These are phyloP conservation scores for Monosporozyma servazzii DNA, from an alignment of 805 yeast species.

Conservation along the genomic window DNA sequence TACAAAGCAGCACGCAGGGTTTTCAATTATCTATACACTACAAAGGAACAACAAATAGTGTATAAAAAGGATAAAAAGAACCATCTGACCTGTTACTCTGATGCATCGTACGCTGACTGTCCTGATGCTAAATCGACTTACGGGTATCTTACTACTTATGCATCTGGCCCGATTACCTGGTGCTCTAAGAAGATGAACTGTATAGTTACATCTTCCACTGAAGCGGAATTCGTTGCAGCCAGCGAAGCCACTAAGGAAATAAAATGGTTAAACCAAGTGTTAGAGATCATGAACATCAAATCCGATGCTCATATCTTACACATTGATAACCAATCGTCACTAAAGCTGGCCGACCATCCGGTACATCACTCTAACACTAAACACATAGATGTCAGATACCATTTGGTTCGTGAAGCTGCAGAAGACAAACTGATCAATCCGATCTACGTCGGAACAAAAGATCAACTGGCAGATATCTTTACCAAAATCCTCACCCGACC, in stretches of 20 bases:
- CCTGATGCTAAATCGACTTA: not conserved
- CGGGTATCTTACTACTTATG: not conserved
- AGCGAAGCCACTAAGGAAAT: conserved; percentile 1
- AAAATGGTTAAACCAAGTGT: not conserved
- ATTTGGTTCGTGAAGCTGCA: too few species aligned
- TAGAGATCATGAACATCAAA: conserved; percentile 2
- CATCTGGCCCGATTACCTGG: not conserved
- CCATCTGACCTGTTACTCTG: too few species aligned
- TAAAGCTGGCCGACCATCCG: too few species aligned
- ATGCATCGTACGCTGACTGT: too few species aligned
- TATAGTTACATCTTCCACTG: not conserved
- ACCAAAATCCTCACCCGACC: too few species aligned
- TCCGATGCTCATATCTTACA: not conserved
- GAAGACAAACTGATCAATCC: too few species aligned
- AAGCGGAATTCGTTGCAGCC: conserved; percentile 2
- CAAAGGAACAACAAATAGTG: too few species aligned
- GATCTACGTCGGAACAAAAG: too few species aligned
- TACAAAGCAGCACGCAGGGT: conserved; percentile 2
- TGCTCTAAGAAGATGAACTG: not conserved
- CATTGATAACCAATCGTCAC: not conserved
- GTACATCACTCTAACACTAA: too few species aligned
- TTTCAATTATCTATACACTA: conserved; percentile 4
- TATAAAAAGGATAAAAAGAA: too few species aligned
- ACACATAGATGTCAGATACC: too few species aligned
- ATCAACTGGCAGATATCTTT: too few species aligned